Base-by-base conservation (phyloP, 805 yeast genomes). In the Myxozyma neotropica region DNA sequence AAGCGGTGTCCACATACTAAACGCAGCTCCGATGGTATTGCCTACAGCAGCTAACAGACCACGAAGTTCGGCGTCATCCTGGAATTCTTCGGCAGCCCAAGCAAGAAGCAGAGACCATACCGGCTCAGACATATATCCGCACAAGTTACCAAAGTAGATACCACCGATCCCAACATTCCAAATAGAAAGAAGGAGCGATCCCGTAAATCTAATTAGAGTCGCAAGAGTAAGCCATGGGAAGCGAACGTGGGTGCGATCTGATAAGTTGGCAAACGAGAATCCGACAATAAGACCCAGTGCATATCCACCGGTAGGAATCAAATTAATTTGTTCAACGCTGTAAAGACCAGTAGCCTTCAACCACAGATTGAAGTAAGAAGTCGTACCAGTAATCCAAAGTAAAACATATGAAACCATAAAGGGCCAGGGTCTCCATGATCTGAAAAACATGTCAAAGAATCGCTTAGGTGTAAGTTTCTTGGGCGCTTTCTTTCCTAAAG, bases 251-350 rank as follows among this genome's bases (percentile, higher is more conserved):
- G 68, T 66, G 33, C 66, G 65, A 59, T 73, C 75, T 17, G 75
- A 72, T 10, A 71, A 40, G 64, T 69, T 67, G 1, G 75, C 67
- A 48, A 69, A 51, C 35, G 65, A 57, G 49, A 72, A 61, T 2
- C 71, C 70, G 42, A 64, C 63, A 6, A 73, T 59, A 26, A 73
- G 64, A 21, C 72, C 73, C 13, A 68, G 54, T 21, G 67, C 75
- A 50, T 70, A 72, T 19, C 71, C 72, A 12, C 70, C 75, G 3
- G 76, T 73, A 38, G 77, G 77, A 40, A 72, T 70, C 1, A 61
- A 60, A 57, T 73, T 74, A 43, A 70, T 62, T 26, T 72, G 68
- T 23, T 68, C 55, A 27, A 70, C 68, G 13, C 53, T 17, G 53
- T 43, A 48, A n/a, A 60, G 61, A 13, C 64, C 65, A 15, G 61